Conservation (phyloP, 306 rosid species). For the Lathyrus tuberosus region DNA sequence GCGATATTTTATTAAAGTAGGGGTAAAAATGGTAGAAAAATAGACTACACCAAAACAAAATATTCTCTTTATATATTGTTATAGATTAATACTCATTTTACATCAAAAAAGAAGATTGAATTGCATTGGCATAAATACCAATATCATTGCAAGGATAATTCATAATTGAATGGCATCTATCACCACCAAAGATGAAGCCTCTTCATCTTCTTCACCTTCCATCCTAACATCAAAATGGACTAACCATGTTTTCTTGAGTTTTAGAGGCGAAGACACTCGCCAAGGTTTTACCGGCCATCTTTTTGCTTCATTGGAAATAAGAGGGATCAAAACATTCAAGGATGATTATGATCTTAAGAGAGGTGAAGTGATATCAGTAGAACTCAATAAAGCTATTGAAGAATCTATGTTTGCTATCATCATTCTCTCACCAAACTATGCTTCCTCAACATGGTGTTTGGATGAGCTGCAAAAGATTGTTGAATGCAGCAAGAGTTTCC, state of each 20-base stretch:
- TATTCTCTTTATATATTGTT: no score
- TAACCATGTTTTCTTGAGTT: slow-evolving; percentile 48
- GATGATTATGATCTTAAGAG: slow-evolving; percentile 43
- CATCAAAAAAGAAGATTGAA: neutral
- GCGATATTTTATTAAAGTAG: no score
- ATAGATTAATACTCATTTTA: no score
- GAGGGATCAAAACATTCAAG: slow-evolving; percentile 39
- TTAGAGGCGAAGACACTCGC: slow-evolving; percentile 41
- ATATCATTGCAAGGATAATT: neutral
- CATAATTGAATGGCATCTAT: slow-evolving; percentile 32
- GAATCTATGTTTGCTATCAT: slow-evolving; percentile 44
- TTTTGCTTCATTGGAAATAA: slow-evolving; percentile 39
- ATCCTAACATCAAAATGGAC: slow-evolving; percentile 16
- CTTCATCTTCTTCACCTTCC: slow-evolving; percentile 31
- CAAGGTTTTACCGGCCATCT: slow-evolving; percentile 44
- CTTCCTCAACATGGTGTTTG: slow-evolving; percentile 41
- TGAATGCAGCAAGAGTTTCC: slow-evolving; percentile 28
- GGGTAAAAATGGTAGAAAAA: no score
- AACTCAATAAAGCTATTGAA: slow-evolving; percentile 41
- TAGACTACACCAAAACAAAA: no score
- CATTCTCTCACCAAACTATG: slow-evolving; percentile 47
- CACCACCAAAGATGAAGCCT: slow-evolving; percentile 24
- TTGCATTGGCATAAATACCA: slow-evolving; percentile 3
- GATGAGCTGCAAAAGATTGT: slow-evolving; percentile 47
- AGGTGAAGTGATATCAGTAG: slow-evolving; percentile 34